Conservation (phyloP, 768 basidiomycete species). For the Mycena sanguinolenta region DNA sequence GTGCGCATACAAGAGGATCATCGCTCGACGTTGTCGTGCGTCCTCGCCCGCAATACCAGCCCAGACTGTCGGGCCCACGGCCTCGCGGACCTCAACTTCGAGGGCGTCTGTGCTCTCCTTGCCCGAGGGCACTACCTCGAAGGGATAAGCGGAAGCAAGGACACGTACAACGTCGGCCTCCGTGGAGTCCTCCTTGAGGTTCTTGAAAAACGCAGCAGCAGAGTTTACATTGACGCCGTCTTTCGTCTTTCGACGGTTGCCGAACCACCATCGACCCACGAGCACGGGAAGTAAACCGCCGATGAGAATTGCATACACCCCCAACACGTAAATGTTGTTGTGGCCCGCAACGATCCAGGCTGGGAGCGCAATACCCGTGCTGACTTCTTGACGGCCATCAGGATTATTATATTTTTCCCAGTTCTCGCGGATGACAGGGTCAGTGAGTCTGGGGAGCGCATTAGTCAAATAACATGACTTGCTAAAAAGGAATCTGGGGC, state of each 20-base stretch:
- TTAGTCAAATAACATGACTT: slow-evolving; percentile 9
- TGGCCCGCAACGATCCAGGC: slow-evolving; percentile 93
- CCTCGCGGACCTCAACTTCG: slow-evolving; percentile 63
- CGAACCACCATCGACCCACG: slow-evolving; percentile 99
- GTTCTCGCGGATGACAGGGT: slow-evolving; percentile 93
- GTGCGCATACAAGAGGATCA: slow-evolving; percentile 88
- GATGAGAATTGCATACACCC: slow-evolving; percentile 88
- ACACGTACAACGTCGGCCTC: slow-evolving; percentile 80
- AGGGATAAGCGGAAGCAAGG: slow-evolving; percentile 74
- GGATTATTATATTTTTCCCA: slow-evolving; percentile 92
- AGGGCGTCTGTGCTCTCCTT: slow-evolving; percentile 54
- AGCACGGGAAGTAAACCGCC: slow-evolving; percentile 88
- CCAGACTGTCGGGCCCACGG: slow-evolving; percentile 68
- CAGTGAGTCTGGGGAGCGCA: slow-evolving; percentile 75
- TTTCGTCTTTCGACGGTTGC: slow-evolving; percentile 88
- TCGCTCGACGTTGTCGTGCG: slow-evolving; percentile 64
- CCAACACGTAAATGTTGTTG: slow-evolving; percentile 93
- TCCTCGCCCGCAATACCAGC: slow-evolving; percentile 56
- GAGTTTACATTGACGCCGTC: slow-evolving; percentile 88
- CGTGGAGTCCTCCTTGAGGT: slow-evolving; percentile 82
- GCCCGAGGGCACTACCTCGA: slow-evolving; percentile 58
- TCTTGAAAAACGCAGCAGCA: slow-evolving; percentile 90
- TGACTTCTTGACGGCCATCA: slow-evolving; percentile 94
- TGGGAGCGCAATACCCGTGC: slow-evolving; percentile 95
- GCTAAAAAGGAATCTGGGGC: slow-evolving; percentile 42